Evolutionary conservation across 2,329 filamentous ascomycete genomes (phyloP).

Genomic region (Aspergillus pseudotamarii): DNA sequence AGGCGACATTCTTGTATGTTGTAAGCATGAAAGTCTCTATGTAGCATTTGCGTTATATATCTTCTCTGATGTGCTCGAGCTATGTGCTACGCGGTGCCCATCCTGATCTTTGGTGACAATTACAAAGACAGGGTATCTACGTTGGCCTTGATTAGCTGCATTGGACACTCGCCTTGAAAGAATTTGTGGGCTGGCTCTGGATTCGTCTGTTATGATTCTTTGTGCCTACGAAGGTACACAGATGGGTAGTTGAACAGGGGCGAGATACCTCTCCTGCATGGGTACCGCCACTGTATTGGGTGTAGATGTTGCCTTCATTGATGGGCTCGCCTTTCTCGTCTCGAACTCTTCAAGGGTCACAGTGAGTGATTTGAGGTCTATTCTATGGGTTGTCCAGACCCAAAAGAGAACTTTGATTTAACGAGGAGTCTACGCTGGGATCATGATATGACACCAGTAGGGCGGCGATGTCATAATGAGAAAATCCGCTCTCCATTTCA

Average conservation of each 20-base stretch:
- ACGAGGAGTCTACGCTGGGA: neutral
- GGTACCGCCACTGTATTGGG: neutral
- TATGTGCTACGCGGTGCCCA: neutral
- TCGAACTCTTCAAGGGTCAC: neutral
- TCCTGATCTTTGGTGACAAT: neutral
- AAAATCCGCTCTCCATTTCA: neutral
- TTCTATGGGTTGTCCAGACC: neutral
- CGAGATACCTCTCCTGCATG: neutral
- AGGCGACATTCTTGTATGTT: no score
- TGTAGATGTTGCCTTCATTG: neutral
- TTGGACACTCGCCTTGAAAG: neutral
- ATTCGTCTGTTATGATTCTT: neutral
- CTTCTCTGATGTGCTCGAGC: neutral
- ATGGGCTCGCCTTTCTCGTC: neutral
- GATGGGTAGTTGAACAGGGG: neutral
- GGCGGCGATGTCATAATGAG: neutral
- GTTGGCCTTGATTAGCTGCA: neutral
- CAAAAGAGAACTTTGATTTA: neutral
- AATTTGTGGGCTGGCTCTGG: neutral
- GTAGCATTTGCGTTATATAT: neutral
- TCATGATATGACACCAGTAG: neutral
- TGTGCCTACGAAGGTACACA: no score
- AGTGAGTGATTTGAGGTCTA: neutral
- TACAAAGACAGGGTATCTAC: neutral
- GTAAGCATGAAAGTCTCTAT: neutral